Evolutionary conservation across 768 basidiomycete genomes (phyloP), one percentile per base, ranked within the genome.

Genomic region (Termitomyces sp.): DNA sequence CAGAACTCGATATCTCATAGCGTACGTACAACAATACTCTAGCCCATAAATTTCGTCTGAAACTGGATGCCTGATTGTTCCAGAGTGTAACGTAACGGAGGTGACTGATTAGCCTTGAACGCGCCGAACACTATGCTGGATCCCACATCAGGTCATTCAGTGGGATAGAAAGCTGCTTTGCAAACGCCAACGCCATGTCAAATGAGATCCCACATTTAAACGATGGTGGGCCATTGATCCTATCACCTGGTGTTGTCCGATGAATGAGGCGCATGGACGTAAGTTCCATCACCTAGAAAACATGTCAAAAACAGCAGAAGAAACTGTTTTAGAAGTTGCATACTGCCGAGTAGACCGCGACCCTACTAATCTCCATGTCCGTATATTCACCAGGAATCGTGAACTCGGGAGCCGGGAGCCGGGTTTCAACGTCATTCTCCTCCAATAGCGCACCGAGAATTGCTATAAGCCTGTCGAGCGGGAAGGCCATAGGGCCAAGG

Each of bases 121-220:
- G 6, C 3, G 12, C 20, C 41, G 18, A 18, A 24, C 36, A 37
- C 31, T 56, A 79, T 8, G 72, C 67, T 8, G 80, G 77, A 65
- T 91, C 88, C 85, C 88, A 92, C 63, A 92, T 70, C 37, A 89
- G 63, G 62, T 91, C 88, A 58, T 82, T 77, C 47, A 92, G 58
- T 0, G 79, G 72, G 13, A 93, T 76, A 1, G 80, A 77, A 18
- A 91, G 64, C 37, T 88, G 80, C 49, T 80, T 80, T 16, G 88
- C 86, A 8, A 91, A 70, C 4, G 67, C 68, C 57, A 84, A 66
- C 1, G 82, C 81, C 6, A 78, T 72, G 1, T 85, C 81, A 54
- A 86, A 82, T 16, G 82, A 79, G n/a, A 92, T 77, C 1, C 83
- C 87, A 66, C 85, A 88, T 65, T 89, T 92, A 69, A 88, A 89